phyloP scores from a whole-genome alignment of 2,329 filamentous ascomycete genomes.

The Phaeosphaeriaceae sp. region DNA sequence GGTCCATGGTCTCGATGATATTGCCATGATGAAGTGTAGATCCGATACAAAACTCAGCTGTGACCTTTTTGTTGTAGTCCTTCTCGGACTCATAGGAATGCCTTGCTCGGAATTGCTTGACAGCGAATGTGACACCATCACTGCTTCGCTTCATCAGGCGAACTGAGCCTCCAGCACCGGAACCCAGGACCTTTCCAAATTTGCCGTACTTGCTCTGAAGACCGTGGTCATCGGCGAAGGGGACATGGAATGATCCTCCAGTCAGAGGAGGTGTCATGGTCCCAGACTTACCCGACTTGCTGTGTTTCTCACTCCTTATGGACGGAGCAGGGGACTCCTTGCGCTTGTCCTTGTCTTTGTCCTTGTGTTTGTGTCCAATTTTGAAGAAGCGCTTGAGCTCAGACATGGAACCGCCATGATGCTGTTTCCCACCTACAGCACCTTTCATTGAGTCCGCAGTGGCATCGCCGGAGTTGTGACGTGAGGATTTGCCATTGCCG shows the following conservation, averaged over 20 bases:
- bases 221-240: constrained; percentile 94
- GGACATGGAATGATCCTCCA: constrained; percentile 59
- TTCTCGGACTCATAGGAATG: constrained; percentile 93
- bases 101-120: constrained; percentile 93
- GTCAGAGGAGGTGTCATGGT: constrained; percentile 48
- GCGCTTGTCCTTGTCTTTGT: constrained; percentile 58
- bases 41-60: constrained; percentile 96
- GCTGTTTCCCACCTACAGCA: constrained; percentile 50
- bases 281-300: constrained; percentile 54
- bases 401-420: constrained; percentile 82
- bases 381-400: constrained; percentile 98
- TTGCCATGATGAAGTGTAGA: constrained; percentile 97
- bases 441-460: constrained; percentile 31
- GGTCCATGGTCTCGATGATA: constrained; percentile 96
- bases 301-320: constrained; percentile 59
- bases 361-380: constrained; percentile 70
- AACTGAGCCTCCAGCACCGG: constrained; percentile 93
- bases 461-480: constrained; percentile 54
- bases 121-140: constrained; percentile 92
- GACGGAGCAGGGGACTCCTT: constrained; percentile 70
- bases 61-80: constrained; percentile 98
- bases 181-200: constrained; percentile 90
- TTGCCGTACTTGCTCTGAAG: constrained; percentile 93
- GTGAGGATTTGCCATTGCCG: constrained; percentile 54
- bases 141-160: constrained; percentile 91